Evolutionary conservation across 352 stramenopile species (phyloP).

Genomic region (Phytophthora pistaciae): DNA sequence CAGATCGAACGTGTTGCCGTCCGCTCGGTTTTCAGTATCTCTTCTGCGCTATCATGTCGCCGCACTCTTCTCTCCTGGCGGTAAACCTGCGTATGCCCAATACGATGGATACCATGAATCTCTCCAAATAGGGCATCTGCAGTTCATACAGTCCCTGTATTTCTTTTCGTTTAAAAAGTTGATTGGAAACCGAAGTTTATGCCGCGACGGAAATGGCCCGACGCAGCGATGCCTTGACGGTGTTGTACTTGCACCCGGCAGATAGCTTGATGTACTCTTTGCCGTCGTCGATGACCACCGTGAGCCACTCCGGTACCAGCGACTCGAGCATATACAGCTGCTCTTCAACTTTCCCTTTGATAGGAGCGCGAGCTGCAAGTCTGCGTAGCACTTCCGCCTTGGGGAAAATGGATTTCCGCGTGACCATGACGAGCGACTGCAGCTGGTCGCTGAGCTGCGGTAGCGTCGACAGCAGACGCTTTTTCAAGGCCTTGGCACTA

Average conservation of each 20-base stretch:
- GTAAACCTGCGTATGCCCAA: too few species aligned
- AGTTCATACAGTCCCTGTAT: too few species aligned
- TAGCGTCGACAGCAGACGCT: slow-evolving; percentile 64
- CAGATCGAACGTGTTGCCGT: too few species aligned
- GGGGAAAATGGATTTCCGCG: slow-evolving; percentile 67
- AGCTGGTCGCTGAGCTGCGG: slow-evolving; percentile 82
- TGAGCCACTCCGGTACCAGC: slow-evolving; percentile 82
- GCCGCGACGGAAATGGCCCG: slow-evolving; percentile 47
- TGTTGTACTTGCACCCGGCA: slow-evolving; percentile 71
- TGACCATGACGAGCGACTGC: slow-evolving; percentile 74
- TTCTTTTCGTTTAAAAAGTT: background rate
- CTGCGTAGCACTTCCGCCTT: slow-evolving; percentile 55
- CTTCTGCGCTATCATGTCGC: too few species aligned
- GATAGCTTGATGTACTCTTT: slow-evolving; percentile 77
- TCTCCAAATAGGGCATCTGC: too few species aligned
- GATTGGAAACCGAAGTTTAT: slow-evolving; percentile 3
- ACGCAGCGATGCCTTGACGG: slow-evolving; percentile 66
- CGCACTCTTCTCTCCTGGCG: too few species aligned
- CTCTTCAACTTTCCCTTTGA: slow-evolving; percentile 68
- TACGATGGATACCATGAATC: too few species aligned
- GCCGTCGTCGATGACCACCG: slow-evolving; percentile 64
- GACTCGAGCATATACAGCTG: slow-evolving; percentile 77
- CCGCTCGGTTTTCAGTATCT: too few species aligned
- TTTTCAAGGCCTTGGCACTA: slow-evolving; percentile 50
- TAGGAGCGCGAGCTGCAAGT: slow-evolving; percentile 53